Evolutionary conservation across 495 filamentous ascomycete genomes (phyloP).

Genomic region (Aspergillus panamensis): DNA sequence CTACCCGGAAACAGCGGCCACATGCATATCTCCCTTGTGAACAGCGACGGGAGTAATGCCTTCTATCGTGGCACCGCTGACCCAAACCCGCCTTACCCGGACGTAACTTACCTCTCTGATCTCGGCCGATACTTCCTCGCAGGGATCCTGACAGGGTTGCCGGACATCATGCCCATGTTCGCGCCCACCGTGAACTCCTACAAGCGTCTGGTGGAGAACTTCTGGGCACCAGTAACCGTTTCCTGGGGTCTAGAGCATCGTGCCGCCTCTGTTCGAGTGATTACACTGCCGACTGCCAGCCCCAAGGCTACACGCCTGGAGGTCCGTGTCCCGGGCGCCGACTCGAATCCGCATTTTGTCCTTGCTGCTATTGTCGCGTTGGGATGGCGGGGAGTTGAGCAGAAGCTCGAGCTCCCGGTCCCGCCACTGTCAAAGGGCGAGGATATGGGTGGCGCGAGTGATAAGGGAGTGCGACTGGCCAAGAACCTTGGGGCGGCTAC

Average conservation of each 20-base stretch:
- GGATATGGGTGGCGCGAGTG: conserved; percentile 65
- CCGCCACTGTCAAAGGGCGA: conserved; percentile 79
- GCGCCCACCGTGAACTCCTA: conserved; percentile 96
- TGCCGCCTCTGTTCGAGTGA: conserved; percentile 84
- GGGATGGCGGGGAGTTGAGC: conserved; percentile 86
- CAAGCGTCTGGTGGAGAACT: conserved; percentile 96
- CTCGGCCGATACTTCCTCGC: conserved; percentile 91
- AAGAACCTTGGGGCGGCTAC: conserved; percentile 81
- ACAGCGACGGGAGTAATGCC: conserved; percentile 66
- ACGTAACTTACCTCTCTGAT: conserved; percentile 77
- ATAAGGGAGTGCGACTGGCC: conserved; percentile 63
- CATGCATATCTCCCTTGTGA: conserved; percentile 82
- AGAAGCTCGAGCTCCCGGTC: conserved; percentile 77
- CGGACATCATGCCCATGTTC: conserved; percentile 92
- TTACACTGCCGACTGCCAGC: conserved; percentile 78
- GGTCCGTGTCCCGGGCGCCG: conserved; percentile 84
- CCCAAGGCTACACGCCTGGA: conserved; percentile 87
- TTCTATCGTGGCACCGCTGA: conserved; percentile 71
- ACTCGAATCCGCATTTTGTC: conserved; percentile 87
- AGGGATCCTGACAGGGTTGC: conserved; percentile 80
- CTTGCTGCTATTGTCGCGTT: conserved; percentile 78
- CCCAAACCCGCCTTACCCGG: conserved; percentile 62
- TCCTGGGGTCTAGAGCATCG: conserved; percentile 96
- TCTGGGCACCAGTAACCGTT: conserved; percentile 97
- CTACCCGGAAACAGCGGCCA: conserved; percentile 92